Evolutionary conservation across 257 asterid species (phyloP).

Genomic region (Leptodermis oblonga): DNA sequence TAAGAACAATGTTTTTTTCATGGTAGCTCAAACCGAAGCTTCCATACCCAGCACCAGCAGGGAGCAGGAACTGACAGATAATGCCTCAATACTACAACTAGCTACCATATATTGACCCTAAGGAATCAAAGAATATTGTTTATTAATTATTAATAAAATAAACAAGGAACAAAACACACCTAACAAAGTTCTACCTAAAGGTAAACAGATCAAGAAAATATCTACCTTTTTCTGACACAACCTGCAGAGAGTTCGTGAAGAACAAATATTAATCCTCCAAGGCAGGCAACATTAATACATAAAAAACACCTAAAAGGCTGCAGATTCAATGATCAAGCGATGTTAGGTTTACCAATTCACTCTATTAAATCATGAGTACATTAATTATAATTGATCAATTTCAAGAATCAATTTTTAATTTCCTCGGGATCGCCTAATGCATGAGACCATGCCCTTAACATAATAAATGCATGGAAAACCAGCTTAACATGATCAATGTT

Average conservation of each 20-base stretch:
- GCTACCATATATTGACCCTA: conserved; percentile 2
- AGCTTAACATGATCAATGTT: background rate
- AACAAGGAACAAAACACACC: background rate
- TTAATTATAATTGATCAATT: background rate
- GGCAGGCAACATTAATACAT: conserved; percentile 10
- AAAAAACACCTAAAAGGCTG: conserved; percentile 9
- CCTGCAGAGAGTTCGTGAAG: conserved; percentile 19
- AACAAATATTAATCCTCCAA: background rate
- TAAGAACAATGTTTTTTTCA: background rate
- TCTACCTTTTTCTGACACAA: conserved; percentile 13
- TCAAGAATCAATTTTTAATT: background rate
- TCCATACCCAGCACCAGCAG: background rate
- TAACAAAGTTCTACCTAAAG: conserved; percentile 10
- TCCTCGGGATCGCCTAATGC: conserved; percentile 27
- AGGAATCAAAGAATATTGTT: no score
- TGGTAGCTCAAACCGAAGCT: conserved; percentile 4
- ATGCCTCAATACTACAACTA: background rate
- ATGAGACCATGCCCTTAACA: background rate
- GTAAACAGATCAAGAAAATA: conserved; percentile 15
- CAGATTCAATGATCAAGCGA: conserved; percentile 3
- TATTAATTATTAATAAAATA: background rate
- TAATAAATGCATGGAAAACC: conserved; percentile 4
- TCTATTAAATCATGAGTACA: background rate
- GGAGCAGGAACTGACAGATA: conserved; percentile 1
- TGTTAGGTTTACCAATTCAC: conserved; percentile 12